These are phyloP conservation scores for Nitzschia putrida DNA, from an alignment of 108 stramenopile genomes.

Conservation along the genomic window DNA sequence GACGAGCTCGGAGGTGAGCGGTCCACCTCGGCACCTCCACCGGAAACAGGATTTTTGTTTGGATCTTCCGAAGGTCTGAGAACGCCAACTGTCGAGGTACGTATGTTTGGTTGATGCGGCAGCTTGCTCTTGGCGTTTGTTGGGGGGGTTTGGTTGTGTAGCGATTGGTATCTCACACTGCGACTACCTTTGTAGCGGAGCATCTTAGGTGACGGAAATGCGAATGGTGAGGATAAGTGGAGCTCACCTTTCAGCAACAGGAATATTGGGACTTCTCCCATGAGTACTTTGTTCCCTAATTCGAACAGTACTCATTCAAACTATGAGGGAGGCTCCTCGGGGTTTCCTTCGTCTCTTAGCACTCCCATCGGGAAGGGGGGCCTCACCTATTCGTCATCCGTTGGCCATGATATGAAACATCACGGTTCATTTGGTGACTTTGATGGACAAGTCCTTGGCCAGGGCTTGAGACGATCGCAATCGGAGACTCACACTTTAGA, in stretches of 20 bases:
- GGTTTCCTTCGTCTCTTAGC: too few species aligned
- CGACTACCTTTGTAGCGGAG: background rate
- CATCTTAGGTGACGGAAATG: background rate
- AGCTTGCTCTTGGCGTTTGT: too few species aligned
- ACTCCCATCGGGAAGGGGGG: too few species aligned
- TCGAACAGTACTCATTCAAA: background rate
- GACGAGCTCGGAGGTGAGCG: conserved; percentile 23
- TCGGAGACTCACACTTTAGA: conserved; percentile 50
- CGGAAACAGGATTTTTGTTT: conserved; percentile 26
- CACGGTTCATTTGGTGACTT: background rate
- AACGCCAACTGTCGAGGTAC: background rate
- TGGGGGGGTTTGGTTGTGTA: too few species aligned
- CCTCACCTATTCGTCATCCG: too few species aligned
- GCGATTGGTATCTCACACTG: background rate
- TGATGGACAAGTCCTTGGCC: conserved; percentile 32
- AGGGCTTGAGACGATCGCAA: conserved; percentile 55
- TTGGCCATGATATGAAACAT: background rate
- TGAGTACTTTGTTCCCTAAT: conserved; percentile 8
- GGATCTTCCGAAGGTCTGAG: background rate
- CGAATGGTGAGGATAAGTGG: conserved; percentile 1
- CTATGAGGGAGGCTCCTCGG: too few species aligned
- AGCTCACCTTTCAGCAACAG: background rate
- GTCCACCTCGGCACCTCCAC: conserved; percentile 40
- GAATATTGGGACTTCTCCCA: background rate
- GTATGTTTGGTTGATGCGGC: background rate